Percentiles rank a stretch among this genome's conserved stretches.
Conservation (phyloP, 1,139 yeast species). For the Debaryomyces robertsiae region DNA sequence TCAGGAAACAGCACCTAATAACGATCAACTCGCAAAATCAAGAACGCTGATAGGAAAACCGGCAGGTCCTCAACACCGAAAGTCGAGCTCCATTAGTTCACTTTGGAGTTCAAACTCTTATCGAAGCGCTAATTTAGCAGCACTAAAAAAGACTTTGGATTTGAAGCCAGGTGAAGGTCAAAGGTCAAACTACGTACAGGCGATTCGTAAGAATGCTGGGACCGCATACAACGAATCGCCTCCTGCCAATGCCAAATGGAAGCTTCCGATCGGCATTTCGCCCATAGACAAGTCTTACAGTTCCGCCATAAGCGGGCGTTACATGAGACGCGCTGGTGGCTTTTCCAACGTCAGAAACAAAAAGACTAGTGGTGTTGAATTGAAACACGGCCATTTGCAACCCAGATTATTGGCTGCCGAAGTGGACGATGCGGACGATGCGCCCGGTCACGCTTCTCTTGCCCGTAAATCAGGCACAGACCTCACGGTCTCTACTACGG, state of each 20-base stretch:
- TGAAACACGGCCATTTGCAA: slow-evolving; percentile 73
- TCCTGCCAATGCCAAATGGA: slow-evolving; percentile 57
- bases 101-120: slow-evolving; percentile 37
- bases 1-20: not conserved
- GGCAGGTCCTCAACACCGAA: slow-evolving; percentile 20
- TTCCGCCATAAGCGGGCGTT: slow-evolving; percentile 33
- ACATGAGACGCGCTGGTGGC: slow-evolving; percentile 34
- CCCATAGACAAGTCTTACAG: slow-evolving; percentile 42
- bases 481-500: slow-evolving; percentile 9
- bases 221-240: slow-evolving; percentile 59
- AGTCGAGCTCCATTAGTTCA: slow-evolving; percentile 41
- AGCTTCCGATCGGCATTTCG: slow-evolving; percentile 64
- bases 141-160: slow-evolving; percentile 39
- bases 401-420: slow-evolving; percentile 80
- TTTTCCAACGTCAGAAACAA: slow-evolving; percentile 27
- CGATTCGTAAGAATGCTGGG: slow-evolving; percentile 54
- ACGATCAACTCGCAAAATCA: not conserved
- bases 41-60: not conserved
- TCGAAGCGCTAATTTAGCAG: slow-evolving; percentile 41
- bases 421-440: slow-evolving; percentile 63
- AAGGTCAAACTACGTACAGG: slow-evolving; percentile 55
- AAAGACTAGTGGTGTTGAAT: slow-evolving; percentile 56
- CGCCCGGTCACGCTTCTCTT: slow-evolving; percentile 9
- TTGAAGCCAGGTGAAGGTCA: slow-evolving; percentile 55
- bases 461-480: slow-evolving; percentile 12